Evolutionary conservation across 345 rosid genomes (phyloP), one percentile per base, ranked within the genome.

Genomic region (Erodium maritimum): DNA sequence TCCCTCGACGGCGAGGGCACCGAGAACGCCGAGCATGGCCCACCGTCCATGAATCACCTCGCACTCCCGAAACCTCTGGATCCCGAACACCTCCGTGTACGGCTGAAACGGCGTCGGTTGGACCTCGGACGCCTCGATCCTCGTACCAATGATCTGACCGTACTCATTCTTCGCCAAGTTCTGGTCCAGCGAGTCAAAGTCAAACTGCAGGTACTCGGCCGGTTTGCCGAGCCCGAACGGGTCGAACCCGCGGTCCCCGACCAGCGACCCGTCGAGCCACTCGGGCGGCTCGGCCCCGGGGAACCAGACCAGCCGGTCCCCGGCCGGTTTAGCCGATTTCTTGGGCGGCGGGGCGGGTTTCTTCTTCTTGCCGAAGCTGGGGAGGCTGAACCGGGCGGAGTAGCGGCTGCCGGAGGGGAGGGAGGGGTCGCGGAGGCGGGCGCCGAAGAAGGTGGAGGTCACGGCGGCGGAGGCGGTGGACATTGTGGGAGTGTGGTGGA

Each of bases 41-140:
- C 95, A 88, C 55, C 90, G 75, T 14, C 90, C 96, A 52, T 84
- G 91, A n/a, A 88, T 91, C 51, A 91, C 67, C 80, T 91, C 95
- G 25, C 95, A 88, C 78, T 91, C 98, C 64, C 98, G 76, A 59
- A 91, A 91, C 70, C 98, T 71, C 70, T 86, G 85, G 22, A 88
- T 18, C 68, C 93, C 95, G 19, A 88, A 88, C 5, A 82, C 95
- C 84, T 88, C 93, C 17, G 70, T 55, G 74, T 91, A 88, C 22
- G 95, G 98, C 76, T 83, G 93, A 59, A 88, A 84, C 60, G 96
- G 93, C 42, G 98, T 88, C 62, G 93, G 79, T 0, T 86, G 73
- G 29, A 91, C 59, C 51, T 84, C 90, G 1, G 72, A 5, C 5
- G 71, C 0, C 3, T 84, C 96, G 5, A 53, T 65, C 7, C 80